These are phyloP conservation scores for Diaporthe ilicicola DNA, from an alignment of 2,329 filamentous ascomycete species.

Conservation along the genomic window DNA sequence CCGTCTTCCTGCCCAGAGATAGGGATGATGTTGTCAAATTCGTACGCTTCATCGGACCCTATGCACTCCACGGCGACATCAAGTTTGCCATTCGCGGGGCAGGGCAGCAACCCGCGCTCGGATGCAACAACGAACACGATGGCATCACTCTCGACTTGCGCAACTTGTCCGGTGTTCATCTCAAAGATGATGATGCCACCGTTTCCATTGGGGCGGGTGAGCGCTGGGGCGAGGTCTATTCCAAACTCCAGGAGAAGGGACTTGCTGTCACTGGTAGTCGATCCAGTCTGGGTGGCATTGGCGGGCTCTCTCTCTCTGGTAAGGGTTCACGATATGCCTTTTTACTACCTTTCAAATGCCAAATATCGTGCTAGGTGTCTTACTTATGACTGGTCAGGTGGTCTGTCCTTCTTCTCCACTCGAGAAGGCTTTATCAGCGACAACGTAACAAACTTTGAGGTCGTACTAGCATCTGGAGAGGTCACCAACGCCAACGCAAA, in stretches of 20 bases:
- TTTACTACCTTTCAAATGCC: neutral
- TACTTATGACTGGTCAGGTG: too few species aligned
- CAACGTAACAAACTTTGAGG: conserved; percentile 46
- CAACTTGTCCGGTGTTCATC: conserved; percentile 40
- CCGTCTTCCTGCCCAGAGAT: too few species aligned
- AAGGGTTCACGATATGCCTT: neutral
- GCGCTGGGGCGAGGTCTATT: conserved; percentile 48
- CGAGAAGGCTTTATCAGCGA: conserved; percentile 50
- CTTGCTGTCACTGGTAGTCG: conserved; percentile 46
- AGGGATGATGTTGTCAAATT: too few species aligned
- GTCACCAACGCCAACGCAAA: conserved; percentile 48
- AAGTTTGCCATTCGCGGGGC: conserved; percentile 43
- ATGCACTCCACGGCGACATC: too few species aligned
- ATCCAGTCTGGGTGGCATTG: conserved; percentile 45
- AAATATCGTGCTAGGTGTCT: too few species aligned
- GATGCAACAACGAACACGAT: conserved; percentile 45
- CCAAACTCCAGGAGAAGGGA: conserved; percentile 40
- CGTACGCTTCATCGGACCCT: too few species aligned
- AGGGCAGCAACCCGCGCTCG: conserved; percentile 49
- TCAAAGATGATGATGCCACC: conserved; percentile 41
- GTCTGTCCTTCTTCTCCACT: conserved; percentile 51
- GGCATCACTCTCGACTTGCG: conserved; percentile 46
- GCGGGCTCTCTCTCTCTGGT: conserved; percentile 44
- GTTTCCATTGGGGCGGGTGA: conserved; percentile 46
- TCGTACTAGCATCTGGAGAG: conserved; percentile 44